phyloP scores from a whole-genome alignment of 768 basidiomycete species.

The Calvatia gigantea region DNA sequence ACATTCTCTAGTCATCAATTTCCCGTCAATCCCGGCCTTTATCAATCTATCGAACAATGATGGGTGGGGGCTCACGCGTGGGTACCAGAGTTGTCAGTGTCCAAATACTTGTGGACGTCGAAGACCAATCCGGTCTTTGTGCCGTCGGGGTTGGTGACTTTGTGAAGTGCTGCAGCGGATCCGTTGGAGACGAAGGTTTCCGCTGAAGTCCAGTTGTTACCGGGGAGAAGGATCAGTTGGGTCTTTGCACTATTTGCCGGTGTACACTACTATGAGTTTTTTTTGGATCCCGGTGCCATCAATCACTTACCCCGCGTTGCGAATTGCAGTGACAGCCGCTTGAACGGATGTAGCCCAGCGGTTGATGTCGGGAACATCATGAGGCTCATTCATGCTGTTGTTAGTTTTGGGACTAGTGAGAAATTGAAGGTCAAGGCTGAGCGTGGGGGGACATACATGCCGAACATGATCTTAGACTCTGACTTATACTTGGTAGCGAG shows the following conservation, averaged over 20 bases:
- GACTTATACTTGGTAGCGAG: conserved; percentile 48
- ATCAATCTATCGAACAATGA: neutral
- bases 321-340: conserved; percentile 60
- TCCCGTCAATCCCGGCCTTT: neutral
- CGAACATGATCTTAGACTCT: conserved; percentile 41
- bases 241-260: conserved; percentile 36
- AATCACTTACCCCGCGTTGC: conserved; percentile 39
- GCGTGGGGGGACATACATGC: conserved; percentile 32
- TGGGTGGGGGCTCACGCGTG: conserved; percentile 22
- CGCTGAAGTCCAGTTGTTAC: conserved; percentile 55
- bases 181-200: conserved; percentile 46
- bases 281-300: neutral
- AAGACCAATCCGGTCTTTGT: conserved; percentile 44
- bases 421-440: neutral
- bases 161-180: conserved; percentile 44
- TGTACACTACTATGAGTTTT: neutral
- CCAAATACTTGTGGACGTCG: conserved; percentile 64
- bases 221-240: conserved; percentile 57
- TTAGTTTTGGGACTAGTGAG: neutral
- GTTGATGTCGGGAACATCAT: conserved; percentile 47
- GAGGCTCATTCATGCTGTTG: conserved; percentile 62
- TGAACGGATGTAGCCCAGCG: conserved; percentile 52
- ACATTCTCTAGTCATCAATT: conserved; percentile 32
- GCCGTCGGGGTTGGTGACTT: conserved; percentile 44
- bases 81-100: conserved; percentile 42